Conservation (phyloP, 2,329 filamentous ascomycete genomes). For the Aspergillus bombycis region DNA sequence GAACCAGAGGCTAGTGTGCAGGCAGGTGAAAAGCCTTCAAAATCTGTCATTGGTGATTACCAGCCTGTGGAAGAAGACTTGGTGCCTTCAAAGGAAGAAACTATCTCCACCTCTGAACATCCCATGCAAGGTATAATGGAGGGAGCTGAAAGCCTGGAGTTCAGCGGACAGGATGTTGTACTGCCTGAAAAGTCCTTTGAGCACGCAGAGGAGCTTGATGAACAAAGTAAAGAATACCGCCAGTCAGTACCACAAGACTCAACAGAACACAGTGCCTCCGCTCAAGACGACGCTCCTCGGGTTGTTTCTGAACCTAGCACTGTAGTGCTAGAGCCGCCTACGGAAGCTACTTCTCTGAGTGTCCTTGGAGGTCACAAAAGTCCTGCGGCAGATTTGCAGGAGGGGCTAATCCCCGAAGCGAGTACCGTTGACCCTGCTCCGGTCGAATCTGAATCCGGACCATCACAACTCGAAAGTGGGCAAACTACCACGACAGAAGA, state of each 20-base stretch:
- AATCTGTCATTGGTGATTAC: neutral
- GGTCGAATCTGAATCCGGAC: neutral
- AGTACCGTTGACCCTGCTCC: neutral
- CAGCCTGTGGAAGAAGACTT: neutral
- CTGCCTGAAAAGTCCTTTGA: neutral
- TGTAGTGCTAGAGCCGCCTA: neutral
- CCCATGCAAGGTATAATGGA: neutral
- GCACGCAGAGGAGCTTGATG: neutral
- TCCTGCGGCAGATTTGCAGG: neutral
- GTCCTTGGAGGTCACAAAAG: too few species aligned
- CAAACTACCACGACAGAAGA: neutral
- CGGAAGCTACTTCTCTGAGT: neutral
- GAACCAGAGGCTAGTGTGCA: neutral
- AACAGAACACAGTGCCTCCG: neutral
- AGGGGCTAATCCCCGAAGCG: neutral
- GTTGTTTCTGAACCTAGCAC: neutral
- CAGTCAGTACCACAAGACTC: neutral
- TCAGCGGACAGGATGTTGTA: neutral
- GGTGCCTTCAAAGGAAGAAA: slow-evolving; percentile 1
- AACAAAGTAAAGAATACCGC: neutral
- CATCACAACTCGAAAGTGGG: neutral
- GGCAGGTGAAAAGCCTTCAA: neutral
- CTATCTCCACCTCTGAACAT: slow-evolving; percentile 2
- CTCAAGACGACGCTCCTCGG: neutral
- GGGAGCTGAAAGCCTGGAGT: neutral